These are phyloP conservation scores for Byssothecium circinans DNA, from an alignment of 2,329 filamentous ascomycete species.

Conservation along the genomic window DNA sequence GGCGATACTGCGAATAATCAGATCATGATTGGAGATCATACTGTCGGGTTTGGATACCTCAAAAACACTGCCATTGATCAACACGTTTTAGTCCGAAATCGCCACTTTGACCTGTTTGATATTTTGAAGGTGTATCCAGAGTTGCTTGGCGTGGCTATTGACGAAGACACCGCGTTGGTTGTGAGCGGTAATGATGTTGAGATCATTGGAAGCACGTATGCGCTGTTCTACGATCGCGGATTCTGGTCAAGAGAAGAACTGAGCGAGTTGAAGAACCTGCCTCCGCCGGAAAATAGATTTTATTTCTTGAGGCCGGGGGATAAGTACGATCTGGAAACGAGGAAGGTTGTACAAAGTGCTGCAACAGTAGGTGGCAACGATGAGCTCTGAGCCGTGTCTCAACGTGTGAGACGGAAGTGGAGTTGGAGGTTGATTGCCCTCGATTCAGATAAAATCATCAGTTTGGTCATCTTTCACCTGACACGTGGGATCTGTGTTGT, in stretches of 20 bases:
- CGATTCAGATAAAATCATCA: no score
- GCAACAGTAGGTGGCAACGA: background rate
- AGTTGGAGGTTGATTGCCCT: no score
- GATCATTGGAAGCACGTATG: constrained; percentile 30
- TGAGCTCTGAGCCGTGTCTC: background rate
- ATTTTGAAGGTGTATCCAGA: constrained; percentile 22
- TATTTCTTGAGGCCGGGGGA: constrained; percentile 26
- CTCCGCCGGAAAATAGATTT: constrained; percentile 19
- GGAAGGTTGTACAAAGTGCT: constrained; percentile 12
- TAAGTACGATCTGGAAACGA: constrained; percentile 20
- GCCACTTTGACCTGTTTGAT: constrained; percentile 32
- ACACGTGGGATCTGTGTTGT: no score
- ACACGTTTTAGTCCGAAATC: constrained; percentile 27
- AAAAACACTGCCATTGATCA: constrained; percentile 30
- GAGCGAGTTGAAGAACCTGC: constrained; percentile 15
- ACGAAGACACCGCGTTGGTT: constrained; percentile 29
- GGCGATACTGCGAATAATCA: constrained; percentile 27
- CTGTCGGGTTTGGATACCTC: constrained; percentile 29
- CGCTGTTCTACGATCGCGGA: constrained; percentile 25
- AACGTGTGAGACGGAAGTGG: no score
- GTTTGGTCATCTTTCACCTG: no score
- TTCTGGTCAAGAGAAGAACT: constrained; percentile 29
- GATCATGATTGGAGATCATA: constrained; percentile 25
- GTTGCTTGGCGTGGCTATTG: constrained; percentile 25
- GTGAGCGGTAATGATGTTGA: constrained; percentile 26